Percentiles rank a stretch among this genome's conserved stretches.
Conservation (phyloP, 176 grass and related monocot species). For the Tuctoria greenei region DNA sequence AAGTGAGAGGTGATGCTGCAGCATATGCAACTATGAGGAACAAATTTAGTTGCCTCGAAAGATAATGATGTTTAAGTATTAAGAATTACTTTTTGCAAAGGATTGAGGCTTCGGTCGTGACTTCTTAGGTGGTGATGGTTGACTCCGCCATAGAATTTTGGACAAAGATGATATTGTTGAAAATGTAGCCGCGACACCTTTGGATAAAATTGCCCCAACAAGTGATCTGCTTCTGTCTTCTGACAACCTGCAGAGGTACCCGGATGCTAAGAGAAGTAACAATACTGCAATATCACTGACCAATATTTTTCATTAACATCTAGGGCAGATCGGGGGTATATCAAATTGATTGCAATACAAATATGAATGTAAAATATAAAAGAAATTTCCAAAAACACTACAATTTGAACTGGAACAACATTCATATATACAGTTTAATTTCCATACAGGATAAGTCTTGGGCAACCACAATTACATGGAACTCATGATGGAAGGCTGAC, state of each 20-base stretch:
- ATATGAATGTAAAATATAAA: slow-evolving; percentile 4
- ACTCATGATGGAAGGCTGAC: background rate
- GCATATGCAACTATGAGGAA: slow-evolving; percentile 32
- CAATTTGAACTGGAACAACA: slow-evolving; percentile 16
- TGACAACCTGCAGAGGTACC: slow-evolving; percentile 64
- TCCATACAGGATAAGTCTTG: slow-evolving; percentile 8
- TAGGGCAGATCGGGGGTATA: background rate
- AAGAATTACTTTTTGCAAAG: slow-evolving; percentile 81
- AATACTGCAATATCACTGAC: background rate
- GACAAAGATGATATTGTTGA: slow-evolving; percentile 94
- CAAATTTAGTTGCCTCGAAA: background rate
- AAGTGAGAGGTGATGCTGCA: slow-evolving; percentile 84
- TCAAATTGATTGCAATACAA: background rate
- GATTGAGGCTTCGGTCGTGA: slow-evolving; percentile 73
- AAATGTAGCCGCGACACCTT: slow-evolving; percentile 79
- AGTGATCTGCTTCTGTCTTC: slow-evolving; percentile 93
- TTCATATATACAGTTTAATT: background rate
- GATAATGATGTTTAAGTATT: slow-evolving; percentile 32
- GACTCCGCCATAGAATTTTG: slow-evolving; percentile 81
- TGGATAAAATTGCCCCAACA: slow-evolving; percentile 94
- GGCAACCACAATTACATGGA: slow-evolving; percentile 6
- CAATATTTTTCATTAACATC: background rate
- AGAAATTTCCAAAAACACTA: background rate
- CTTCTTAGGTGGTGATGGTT: slow-evolving; percentile 66
- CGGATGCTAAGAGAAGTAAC: slow-evolving; percentile 6